phyloP scores from a whole-genome alignment of 2,329 filamentous ascomycete genomes.

The Exophiala dermatitidis region DNA sequence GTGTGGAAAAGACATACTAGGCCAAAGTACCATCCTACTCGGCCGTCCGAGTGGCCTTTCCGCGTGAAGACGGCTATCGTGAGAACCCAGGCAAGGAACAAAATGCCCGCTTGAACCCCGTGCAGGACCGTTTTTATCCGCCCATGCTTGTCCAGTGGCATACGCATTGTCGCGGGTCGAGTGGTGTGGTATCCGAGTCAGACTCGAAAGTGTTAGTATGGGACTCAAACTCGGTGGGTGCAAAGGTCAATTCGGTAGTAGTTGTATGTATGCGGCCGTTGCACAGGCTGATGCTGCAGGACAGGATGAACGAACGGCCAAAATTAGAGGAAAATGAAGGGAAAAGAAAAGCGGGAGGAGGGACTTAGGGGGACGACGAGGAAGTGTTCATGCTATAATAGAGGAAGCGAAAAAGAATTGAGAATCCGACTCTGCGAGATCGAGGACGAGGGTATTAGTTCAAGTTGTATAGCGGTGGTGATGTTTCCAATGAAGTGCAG shows the following conservation, averaged over 20 bases:
- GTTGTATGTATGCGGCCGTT: too few relatives aligned
- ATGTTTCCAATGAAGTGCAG: background rate
- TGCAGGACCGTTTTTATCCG: conserved; percentile 52
- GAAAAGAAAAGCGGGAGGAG: too few relatives aligned
- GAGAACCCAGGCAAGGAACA: conserved; percentile 53
- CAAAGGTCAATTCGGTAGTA: too few relatives aligned
- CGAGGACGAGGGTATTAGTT: too few relatives aligned
- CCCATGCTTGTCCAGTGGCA: conserved; percentile 36
- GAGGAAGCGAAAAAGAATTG: too few relatives aligned
- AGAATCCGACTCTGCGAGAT: too few relatives aligned
- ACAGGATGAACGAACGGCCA: too few relatives aligned
- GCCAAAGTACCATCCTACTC: conserved; percentile 51
- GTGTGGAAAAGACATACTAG: conserved; percentile 9
- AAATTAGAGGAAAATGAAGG: too few relatives aligned
- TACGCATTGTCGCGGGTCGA: conserved; percentile 14
- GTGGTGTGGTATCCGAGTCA: background rate
- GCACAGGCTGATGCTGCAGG: too few relatives aligned
- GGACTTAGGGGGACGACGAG: too few relatives aligned
- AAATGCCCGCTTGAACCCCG: conserved; percentile 47
- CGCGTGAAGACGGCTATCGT: conserved; percentile 54
- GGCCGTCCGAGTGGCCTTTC: conserved; percentile 46
- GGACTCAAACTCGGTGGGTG: too few relatives aligned
- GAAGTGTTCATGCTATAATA: too few relatives aligned
- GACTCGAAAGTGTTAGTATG: background rate
- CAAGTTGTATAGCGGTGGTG: background rate